phyloP scores from a whole-genome alignment of 306 rosid genomes.

The Potentilla sterilis region DNA sequence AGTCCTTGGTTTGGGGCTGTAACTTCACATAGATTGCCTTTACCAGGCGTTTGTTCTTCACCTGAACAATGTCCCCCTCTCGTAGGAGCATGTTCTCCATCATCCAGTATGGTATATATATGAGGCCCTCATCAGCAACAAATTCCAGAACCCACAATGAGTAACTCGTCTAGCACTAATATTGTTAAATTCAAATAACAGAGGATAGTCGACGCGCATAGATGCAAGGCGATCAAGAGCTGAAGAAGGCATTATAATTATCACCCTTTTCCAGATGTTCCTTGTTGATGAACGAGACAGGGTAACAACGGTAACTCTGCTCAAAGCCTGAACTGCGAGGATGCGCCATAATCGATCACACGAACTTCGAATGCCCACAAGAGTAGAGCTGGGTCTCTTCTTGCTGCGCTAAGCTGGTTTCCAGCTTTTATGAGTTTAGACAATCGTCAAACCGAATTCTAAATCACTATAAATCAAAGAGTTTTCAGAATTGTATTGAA shows the following conservation, averaged over 20 bases:
- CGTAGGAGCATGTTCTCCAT: conserved; percentile 53
- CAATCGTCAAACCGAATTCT: too few relatives aligned
- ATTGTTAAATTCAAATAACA: conserved; percentile 54
- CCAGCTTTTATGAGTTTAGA: too few relatives aligned
- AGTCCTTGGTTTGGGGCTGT: conserved; percentile 59
- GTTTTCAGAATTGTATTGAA: too few relatives aligned
- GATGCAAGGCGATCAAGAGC: conserved; percentile 44
- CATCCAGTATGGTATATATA: conserved; percentile 54
- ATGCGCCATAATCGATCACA: neutral
- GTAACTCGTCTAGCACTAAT: conserved; percentile 26
- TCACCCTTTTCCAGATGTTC: conserved; percentile 52
- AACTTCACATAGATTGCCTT: conserved; percentile 49
- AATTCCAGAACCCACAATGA: conserved; percentile 59
- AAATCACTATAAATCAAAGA: too few relatives aligned
- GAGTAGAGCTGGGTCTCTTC: too few relatives aligned
- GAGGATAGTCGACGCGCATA: conserved; percentile 43
- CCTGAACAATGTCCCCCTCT: conserved; percentile 42
- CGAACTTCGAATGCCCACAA: too few relatives aligned
- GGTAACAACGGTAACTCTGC: conserved; percentile 38
- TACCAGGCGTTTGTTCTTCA: conserved; percentile 37
- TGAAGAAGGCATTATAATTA: conserved; percentile 61
- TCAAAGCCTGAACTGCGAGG: conserved; percentile 26
- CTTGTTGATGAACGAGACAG: conserved; percentile 35
- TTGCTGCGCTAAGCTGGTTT: too few relatives aligned
- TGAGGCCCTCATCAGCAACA: conserved; percentile 46